Percentiles rank a stretch among this genome's conserved stretches.
phyloP scores from a whole-genome alignment of 2,329 filamentous ascomycete species.

The Xylogone sp. region DNA sequence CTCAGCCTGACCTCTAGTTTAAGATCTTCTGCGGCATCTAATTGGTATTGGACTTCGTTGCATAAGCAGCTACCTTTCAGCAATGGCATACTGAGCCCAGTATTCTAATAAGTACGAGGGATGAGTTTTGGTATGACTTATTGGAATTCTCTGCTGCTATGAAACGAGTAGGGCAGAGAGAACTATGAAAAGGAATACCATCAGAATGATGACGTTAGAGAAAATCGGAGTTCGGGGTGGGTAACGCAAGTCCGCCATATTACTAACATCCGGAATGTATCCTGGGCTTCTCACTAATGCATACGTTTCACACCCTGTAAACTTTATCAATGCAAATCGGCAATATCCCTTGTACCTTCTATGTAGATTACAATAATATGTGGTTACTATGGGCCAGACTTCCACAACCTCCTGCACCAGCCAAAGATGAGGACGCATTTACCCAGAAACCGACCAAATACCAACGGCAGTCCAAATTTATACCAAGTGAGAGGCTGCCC shows the following conservation, averaged over 20 bases:
- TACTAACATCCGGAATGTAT: no score
- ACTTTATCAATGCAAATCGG: no score
- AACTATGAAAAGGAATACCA: no score
- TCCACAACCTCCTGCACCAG: slow-evolving; percentile 9
- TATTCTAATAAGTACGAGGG: no score
- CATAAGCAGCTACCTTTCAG: neutral
- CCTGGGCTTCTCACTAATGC: no score
- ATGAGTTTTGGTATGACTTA: neutral
- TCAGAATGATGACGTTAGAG: neutral
- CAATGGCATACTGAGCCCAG: neutral
- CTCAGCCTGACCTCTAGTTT: neutral
- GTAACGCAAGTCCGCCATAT: neutral
- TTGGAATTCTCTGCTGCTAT: neutral
- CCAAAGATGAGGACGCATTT: slow-evolving; percentile 9
- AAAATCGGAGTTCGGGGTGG: neutral
- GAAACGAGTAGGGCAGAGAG: no score
- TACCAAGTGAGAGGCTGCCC: slow-evolving; percentile 13
- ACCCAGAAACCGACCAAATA: slow-evolving; percentile 12
- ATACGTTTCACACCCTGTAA: no score
- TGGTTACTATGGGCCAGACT: no score
- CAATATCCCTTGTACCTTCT: no score
- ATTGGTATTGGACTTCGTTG: neutral
- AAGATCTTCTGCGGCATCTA: neutral
- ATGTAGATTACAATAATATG: no score
- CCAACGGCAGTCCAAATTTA: slow-evolving; percentile 11